Base-by-base conservation (phyloP, 495 filamentous ascomycete species). In the Penicillium herquei region DNA sequence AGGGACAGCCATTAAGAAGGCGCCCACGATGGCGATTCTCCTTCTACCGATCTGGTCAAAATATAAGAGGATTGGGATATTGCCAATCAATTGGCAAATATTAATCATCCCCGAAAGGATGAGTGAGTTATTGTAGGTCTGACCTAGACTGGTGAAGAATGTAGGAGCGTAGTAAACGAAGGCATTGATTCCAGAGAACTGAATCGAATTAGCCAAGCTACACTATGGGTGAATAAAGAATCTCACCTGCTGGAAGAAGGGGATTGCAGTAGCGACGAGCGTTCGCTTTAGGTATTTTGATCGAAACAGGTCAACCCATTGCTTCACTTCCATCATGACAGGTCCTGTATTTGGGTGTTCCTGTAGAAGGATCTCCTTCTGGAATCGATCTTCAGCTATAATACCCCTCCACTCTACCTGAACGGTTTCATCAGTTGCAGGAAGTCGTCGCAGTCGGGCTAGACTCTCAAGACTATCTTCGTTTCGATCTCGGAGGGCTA, bases 401-500 rank as follows among this genome's bases (percentile, higher is more conserved):
- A 37, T 37, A 10, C 12, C 34, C 9, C 2, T 9, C 34, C 34
- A 37, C 12, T 37, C 34, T 37, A 10, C 34, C 34, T 10, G 12
- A 2, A 69, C 56, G 7, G 50, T 49, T 7, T 59, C 45, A 50
- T 69, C 63, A 8, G 55, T 42, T 1, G 35, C 11, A 17, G 63
- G 66, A 8, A 57, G 63, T 13, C 50, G 37, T 26, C 65, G 63
- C 2, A 70, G 49, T 26, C 58, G 52, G 0, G 78, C 72, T 10
- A 89, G 73, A 9, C 87, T 80, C 5, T 66, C 59, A 11, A 80
- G 72, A 51, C 78, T 73, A 37, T 89, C 83, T 12, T 85, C 84
- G 78, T 81, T 84, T 37, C 83, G 79, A 52, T 83, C 83, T 34
- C 84, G 76, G 61, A 78, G 78, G 26, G 82, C 84, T 7, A 89